Evolutionary conservation across 1,284 basidiomycete species (phyloP).

Genomic region (Sporisorium graminicola): DNA sequence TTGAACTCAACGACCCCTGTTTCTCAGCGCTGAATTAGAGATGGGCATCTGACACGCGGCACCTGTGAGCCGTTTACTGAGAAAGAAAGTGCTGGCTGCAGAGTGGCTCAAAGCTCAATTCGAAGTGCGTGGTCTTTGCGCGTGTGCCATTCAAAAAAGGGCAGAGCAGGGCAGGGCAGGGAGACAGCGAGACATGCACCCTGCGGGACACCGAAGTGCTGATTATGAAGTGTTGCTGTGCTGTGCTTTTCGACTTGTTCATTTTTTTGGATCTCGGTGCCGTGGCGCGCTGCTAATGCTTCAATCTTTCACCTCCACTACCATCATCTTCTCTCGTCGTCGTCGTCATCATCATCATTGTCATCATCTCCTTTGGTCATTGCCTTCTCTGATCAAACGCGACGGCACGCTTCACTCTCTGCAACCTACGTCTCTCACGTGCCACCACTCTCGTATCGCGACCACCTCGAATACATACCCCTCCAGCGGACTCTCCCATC

Average conservation of each 20-base stretch:
- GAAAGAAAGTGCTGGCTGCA: too few species aligned
- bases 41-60: too few species aligned
- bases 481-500: not conserved
- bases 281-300: not conserved
- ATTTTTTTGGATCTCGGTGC: slow-evolving; percentile 1
- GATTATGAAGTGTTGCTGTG: not conserved
- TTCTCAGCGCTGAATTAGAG: not conserved
- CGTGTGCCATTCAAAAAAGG: not conserved
- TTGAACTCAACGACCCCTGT: not conserved
- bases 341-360: not conserved
- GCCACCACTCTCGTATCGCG: not conserved
- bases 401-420: not conserved
- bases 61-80: not conserved
- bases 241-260: slow-evolving; percentile 9
- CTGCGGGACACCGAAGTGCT: slow-evolving; percentile 11
- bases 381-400: not conserved
- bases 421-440: not conserved
- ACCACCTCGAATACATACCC: not conserved
- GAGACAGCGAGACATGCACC: slow-evolving; percentile 4
- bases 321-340: slow-evolving; percentile 11
- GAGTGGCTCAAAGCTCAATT: too few species aligned
- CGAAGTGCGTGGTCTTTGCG: not conserved
- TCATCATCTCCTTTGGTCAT: not conserved
- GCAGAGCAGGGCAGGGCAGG: too few species aligned
- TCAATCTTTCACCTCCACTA: slow-evolving; percentile 16